Base-by-base conservation (phyloP, 371 early-diverging fungal genomes). In the Mucor circinelloides region DNA sequence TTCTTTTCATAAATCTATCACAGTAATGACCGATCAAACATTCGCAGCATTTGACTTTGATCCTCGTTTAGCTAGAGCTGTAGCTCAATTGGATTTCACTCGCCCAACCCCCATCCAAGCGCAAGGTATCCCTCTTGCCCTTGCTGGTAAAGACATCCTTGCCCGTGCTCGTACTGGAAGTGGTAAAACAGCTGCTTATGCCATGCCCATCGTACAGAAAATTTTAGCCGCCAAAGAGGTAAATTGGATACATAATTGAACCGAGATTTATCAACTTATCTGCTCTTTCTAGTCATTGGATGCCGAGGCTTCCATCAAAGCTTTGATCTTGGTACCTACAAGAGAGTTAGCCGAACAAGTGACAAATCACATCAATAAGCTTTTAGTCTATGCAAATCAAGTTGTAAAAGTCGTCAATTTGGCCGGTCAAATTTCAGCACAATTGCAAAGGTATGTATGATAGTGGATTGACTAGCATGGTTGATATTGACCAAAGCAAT, bases 111-210 rank as follows among this genome's bases (percentile, higher is more conserved):
- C 94, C 7, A 93, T 99, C 21, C 99, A 99, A 81, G 85, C 91
- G 8, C 90, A 91, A 54, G 93, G 94, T 10, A 97, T 99, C 62
- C 99, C 99, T 19, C 81, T 96, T n/a, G 95, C 97, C 21, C 81
- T 99, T 9, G 80, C 93, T n/a, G 97, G 98, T 25, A 95, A 96
- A 74, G 99, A 99, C 75, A 89, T 99, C 56, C 87, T 99, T 58
- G 98, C 96, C n/a, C 87, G 95, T 64, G 99, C 99, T n/a, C 84
- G 96, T 38, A 99, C 99, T 1, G 99, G 99, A 48, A 95, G 95
- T 66, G 99, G 99, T 65, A 99, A 99, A 80, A 99, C 99, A 15
- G 94, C 95, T 13, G 97, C 99, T 1, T 99, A 98, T 85, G 88
- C 94, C 58, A 76, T 99, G 44, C 99, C 99, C 1, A 86, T 98